phyloP scores from a whole-genome alignment of 139 green algal genomes.

The Zygnema cylindricum region DNA sequence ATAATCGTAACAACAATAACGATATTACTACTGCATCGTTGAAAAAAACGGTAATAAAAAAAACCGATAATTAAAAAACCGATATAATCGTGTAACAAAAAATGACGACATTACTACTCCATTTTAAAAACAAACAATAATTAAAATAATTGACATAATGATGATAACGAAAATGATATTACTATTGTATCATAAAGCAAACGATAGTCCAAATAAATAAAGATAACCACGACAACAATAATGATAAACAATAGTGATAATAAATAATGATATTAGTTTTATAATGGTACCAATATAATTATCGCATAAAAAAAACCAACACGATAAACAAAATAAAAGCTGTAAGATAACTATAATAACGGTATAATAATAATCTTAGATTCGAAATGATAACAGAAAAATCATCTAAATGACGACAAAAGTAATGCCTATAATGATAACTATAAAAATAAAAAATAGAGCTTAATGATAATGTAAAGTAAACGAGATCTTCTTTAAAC shows the following conservation, averaged over 20 bases:
- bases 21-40: no score
- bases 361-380: not conserved
- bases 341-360: not conserved
- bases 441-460: slow-evolving; percentile 12
- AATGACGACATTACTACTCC: not conserved
- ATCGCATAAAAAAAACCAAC: not conserved
- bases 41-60: no score
- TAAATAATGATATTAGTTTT: not conserved
- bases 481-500: no score
- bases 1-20: no score
- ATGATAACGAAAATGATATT: not conserved
- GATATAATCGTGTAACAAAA: no score
- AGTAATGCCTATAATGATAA: not conserved
- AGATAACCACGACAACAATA: not conserved
- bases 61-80: no score
- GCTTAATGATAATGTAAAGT: not conserved
- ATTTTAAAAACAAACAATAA: not conserved
- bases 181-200: not conserved
- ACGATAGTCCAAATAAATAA: not conserved
- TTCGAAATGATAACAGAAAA: not conserved
- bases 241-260: not conserved
- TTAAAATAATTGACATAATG: not conserved
- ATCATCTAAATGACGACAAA: not conserved
- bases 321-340: slow-evolving; percentile 5
- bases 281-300: not conserved